These are phyloP conservation scores for Fomitopsis palustris DNA, from an alignment of 1,284 basidiomycete genomes.

Conservation along the genomic window DNA sequence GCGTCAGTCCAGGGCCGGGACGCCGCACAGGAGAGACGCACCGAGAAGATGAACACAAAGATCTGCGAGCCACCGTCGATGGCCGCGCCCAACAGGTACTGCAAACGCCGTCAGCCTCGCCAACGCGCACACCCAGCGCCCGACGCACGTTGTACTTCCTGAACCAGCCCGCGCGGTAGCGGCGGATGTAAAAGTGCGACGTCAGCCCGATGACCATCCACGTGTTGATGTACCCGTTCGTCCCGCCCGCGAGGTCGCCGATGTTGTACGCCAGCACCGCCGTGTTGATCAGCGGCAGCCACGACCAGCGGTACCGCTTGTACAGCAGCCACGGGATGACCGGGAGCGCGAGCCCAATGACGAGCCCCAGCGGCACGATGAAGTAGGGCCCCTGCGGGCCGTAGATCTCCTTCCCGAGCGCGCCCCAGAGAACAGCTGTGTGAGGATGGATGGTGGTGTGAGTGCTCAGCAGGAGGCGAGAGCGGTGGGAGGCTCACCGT, in stretches of 20 bases:
- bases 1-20: not conserved
- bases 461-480: not conserved
- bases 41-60: not conserved
- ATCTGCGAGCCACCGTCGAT: not conserved
- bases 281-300: conserved; percentile 7
- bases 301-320: conserved; percentile 6
- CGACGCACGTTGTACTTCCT: conserved; percentile 46
- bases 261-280: conserved; percentile 8
- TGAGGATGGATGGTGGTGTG: not conserved
- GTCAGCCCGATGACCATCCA: conserved; percentile 21
- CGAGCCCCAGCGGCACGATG: conserved; percentile 8
- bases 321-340: conserved; percentile 8
- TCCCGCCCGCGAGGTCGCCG: conserved; percentile 3
- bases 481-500: conserved; percentile 24
- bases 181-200: conserved; percentile 18
- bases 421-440: conserved; percentile 40
- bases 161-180: conserved; percentile 40
- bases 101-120: not conserved
- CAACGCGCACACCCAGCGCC: not conserved
- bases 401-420: conserved; percentile 38
- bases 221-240: conserved; percentile 5
- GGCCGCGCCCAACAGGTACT: not conserved
- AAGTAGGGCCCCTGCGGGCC: conserved; percentile 33
- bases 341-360: conserved; percentile 7
- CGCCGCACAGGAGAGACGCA: not conserved